Evolutionary conservation across 1,284 basidiomycete species (phyloP), one percentile per base, ranked within the genome.

Genomic region (Cryptococcus sp.): DNA sequence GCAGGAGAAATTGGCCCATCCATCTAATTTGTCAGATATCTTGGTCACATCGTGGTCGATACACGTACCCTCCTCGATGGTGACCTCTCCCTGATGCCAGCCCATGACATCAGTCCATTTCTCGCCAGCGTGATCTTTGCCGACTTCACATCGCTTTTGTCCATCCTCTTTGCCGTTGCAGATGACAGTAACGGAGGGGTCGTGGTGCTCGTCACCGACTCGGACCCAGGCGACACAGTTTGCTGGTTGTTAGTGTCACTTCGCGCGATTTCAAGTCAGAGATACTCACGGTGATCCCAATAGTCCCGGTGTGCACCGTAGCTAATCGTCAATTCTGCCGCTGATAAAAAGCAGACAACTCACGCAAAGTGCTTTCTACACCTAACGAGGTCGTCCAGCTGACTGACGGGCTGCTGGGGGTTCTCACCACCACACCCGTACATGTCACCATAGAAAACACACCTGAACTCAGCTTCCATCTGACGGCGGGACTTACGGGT

Each of bases 381-480:
- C 21, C 78, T 69, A 50, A 82, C 69, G 37, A 83, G 63, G 62
- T 82, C 80, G 13, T 72, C 78, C 4, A 81, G 71, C 66, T 80
- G 79, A 23, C 52, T 60, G 24, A 78, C 73, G 9, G 73, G 72
- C 51, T 70, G 46, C 54, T 79, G 77, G 1, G 78, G 77, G 57
- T 78, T 78, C 22, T 78, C 74, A 14, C 78, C 78, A 3, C 76
- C 78, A 49, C 73, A 77, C 16, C 81, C 81, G 61, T 80, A 70
- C 22, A 94, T 69, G 73, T 97, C 93, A 7, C 91, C 91, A 57
- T 91, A 91, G 75, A 97, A 97, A 28, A 96, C 84, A 65, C 91
- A 91, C 39, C 88, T 91, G 43, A 28, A 4, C 5, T 28, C 11
- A 22, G 36, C 36, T 39, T 4, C 4, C 14, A 39, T 39, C 14